Evolutionary conservation across 2,329 filamentous ascomycete species (phyloP), one percentile per base, ranked within the genome.

Genomic region (Neurospora sp.): DNA sequence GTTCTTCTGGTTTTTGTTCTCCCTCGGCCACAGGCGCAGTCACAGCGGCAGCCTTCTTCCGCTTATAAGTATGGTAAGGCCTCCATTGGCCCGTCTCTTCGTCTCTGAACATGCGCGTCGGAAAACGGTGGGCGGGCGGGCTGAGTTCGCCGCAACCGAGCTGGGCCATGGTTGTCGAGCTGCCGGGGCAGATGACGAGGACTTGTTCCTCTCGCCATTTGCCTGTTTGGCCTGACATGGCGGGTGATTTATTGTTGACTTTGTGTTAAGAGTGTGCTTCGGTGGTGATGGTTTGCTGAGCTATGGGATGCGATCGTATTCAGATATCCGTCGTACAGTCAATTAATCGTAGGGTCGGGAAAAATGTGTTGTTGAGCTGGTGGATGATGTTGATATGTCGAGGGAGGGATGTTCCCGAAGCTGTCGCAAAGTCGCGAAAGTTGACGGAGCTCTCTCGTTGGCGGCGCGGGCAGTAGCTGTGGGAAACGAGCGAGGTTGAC

Each of bases 21-120:
- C 15, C 52, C 52, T 62, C 52, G 37, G 70, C 66, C 39, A 71
- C 66, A 1, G 68, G 74, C 52, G 73, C 71, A 66, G 69, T 74
- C 38, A 72, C 68, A 66, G 70, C 72, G 28, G 69, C 71, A 3
- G 70, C 23, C 82, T 85, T 89, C 78, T 82, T 87, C 74, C 85
- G 84, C 81, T 85, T 89, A 69, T 89, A 91, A 36, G 96, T 91
- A 77, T 92, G 90, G 76, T 93, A 91, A 1, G 95, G 93, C 77
- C 84, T 80, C 83, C 85, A 89, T 39, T 95, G 91, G 77, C 88
- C 93, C 77, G 91, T 89, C 70, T 92, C 92, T 69, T 87, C 86
- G 77, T 96, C 93, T 74, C 89, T 88, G 68, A 98, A 99, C 93
- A 99, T 97, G 83, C 96, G 91, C 80, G 95, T 97, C 39, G 92